Percentiles rank a stretch among this genome's conserved stretches.
Conservation (phyloP, 352 stramenopile species). For the Pythium dissimile region DNA sequence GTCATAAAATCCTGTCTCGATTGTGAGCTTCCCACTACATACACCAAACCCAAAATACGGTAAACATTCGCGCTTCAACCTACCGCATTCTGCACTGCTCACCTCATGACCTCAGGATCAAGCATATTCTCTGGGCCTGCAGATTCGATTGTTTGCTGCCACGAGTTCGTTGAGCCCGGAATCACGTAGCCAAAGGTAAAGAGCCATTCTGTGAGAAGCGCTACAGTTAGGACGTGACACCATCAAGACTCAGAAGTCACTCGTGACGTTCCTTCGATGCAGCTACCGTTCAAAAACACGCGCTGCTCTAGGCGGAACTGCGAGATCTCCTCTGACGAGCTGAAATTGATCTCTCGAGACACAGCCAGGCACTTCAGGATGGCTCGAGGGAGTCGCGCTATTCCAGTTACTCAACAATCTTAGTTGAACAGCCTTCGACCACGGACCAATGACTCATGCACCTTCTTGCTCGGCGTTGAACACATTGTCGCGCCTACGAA, state of each 20-base stretch:
- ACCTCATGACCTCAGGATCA: conserved; percentile 80
- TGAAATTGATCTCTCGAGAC: conserved; percentile 94
- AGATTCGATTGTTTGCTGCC: conserved; percentile 94
- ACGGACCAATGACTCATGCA: neutral
- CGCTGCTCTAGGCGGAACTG: conserved; percentile 92
- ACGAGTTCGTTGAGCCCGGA: conserved; percentile 92
- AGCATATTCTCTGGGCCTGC: conserved; percentile 89
- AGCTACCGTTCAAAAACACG: conserved; percentile 86
- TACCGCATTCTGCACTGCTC: neutral
- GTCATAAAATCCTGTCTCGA: conserved; percentile 96
- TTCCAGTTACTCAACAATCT: neutral
- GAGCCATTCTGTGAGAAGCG: conserved; percentile 78
- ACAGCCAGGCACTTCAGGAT: conserved; percentile 91
- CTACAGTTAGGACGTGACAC: neutral
- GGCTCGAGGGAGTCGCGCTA: conserved; percentile 64
- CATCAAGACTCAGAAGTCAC: too few species aligned
- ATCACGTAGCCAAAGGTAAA: conserved; percentile 97
- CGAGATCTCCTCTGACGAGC: conserved; percentile 82
- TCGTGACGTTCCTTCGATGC: conserved; percentile 78
- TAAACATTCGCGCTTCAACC: neutral
- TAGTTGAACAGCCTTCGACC: neutral
- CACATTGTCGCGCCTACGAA: conserved; percentile 55
- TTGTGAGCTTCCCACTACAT: conserved; percentile 87
- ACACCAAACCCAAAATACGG: neutral
- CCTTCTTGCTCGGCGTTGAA: conserved; percentile 75